Evolutionary conservation across 768 basidiomycete genomes (phyloP).

Genomic region (Collybiopsis confluens): DNA sequence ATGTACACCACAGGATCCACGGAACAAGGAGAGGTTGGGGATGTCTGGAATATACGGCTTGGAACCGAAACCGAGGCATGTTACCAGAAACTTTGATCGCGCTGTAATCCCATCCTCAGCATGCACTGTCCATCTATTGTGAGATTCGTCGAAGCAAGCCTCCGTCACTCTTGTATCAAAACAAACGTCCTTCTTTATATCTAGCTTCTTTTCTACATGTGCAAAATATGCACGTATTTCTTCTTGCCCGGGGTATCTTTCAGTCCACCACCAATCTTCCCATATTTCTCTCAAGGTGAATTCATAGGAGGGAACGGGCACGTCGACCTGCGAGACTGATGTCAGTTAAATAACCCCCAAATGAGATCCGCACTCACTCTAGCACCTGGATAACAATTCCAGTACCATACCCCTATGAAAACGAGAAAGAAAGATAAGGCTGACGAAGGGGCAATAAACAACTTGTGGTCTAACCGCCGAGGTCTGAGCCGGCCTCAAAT

Average conservation of each 20-base stretch:
- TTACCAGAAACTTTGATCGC: slow-evolving; percentile 15
- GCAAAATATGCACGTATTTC: slow-evolving; percentile 12
- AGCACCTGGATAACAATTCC: slow-evolving; percentile 9
- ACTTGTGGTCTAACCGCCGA: too few relatives aligned
- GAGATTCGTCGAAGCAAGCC: slow-evolving; percentile 16
- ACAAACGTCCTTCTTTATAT: slow-evolving; percentile 8
- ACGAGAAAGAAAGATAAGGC: too few relatives aligned
- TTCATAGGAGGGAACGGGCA: slow-evolving; percentile 10
- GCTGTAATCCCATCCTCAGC: slow-evolving; percentile 14
- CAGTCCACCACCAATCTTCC: slow-evolving; percentile 8
- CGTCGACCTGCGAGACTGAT: slow-evolving; percentile 11
- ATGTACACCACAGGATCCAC: slow-evolving; percentile 16
- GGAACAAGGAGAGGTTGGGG: slow-evolving; percentile 18
- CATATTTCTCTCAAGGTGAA: slow-evolving; percentile 11
- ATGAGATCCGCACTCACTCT: too few relatives aligned
- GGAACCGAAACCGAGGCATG: slow-evolving; percentile 20
- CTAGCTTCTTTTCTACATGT: slow-evolving; percentile 11
- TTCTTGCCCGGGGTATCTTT: slow-evolving; percentile 8
- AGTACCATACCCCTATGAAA: slow-evolving; percentile 13
- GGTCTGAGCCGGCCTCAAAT: slow-evolving; percentile 11
- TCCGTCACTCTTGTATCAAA: slow-evolving; percentile 12
- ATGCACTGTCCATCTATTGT: slow-evolving; percentile 18
- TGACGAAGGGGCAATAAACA: too few relatives aligned
- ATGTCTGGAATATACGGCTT: slow-evolving; percentile 17
- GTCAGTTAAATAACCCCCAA: background rate